Base-by-base conservation (phyloP, 768 basidiomycete genomes). In the Phanerochaete carnosa region DNA sequence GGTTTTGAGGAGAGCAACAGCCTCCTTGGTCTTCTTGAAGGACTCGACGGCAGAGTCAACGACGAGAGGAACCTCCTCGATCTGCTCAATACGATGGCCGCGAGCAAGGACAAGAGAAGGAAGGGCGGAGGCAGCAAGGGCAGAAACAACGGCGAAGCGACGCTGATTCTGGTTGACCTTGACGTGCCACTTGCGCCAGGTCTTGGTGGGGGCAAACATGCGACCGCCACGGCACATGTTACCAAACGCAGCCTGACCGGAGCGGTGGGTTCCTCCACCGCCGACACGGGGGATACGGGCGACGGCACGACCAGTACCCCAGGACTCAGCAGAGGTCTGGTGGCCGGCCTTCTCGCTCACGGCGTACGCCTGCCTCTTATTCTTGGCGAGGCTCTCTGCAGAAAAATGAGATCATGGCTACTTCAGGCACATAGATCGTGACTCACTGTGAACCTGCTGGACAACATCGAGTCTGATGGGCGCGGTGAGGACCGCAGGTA, bases 151-250 rank as follows among this genome's bases (percentile, higher is more conserved):
- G 58, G 97, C 97, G 76, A 94, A 99, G 66, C 97, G 92, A 75
- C 92, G 92, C 80, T 98, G 95, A 85, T 95, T 96, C 83, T 95
- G 92, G 88, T 95, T 95, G 63, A 98, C 92, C 83, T 98, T 99
- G 82, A 98, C 92, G 80, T 99, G 97, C 97, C 97, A 99, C 77
- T 88, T 95, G 79, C 96, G 90, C 96, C 95, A 98, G 74, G 87
- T 92, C 84, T 97, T 98, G 80, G 96, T 98, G 19, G 97, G 97
- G 29, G 96, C 96, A 79, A 99, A 98, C 97, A 99, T 98, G 74
- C 97, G 94, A 82, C 97, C 97, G 73, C 97, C 96, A 77, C 97
- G 92, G 84, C 96, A 98, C 97, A 99, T 98, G 90, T 98, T 98
- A 73, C 97, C 97, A 80, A 98, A 98, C 32, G 97, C 97, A 75